Evolutionary conservation across 2,329 filamentous ascomycete species (phyloP), one percentile per base, ranked within the genome.

Genomic region (Diaporthe capsici): DNA sequence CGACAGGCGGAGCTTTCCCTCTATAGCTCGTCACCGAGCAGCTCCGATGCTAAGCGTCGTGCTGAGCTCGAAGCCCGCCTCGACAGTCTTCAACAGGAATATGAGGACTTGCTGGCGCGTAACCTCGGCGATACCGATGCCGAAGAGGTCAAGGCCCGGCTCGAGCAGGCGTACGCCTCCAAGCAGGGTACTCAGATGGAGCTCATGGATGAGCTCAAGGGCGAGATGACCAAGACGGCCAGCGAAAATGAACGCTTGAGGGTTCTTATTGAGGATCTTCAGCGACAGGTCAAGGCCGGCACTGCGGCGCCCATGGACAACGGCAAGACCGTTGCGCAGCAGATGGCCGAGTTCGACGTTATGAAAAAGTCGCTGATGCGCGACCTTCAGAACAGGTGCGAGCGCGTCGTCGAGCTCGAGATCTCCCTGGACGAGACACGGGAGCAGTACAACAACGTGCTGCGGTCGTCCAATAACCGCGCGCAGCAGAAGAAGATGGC

Each of bases 401-500:
- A 99, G 88, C 93, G 97, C 79, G 96, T 99, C 47, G 97, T 99
- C 25, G 97, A 99, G 88, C 92, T 99, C 39, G 97, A 99, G 85
- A 99, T 99, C 81, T 98, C 95, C 49, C 90, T 99, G 70, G 97
- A 99, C 82, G 96, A 98, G 88, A 98, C 97, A 0, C 92, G 97
- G 74, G 97, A 99, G 88, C 97, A 99, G 86, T 99, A 99, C 88
- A 98, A 99, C 89, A 98, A 98, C 81, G 97, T 99, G 76, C 90
- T 99, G 75, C 93, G 96, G 74, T 97, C 95, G 68, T 98, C 95
- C 79, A 99, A 99, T 89, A 98, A 98, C 88, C 94, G 97, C 76
- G 96, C 97, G 34, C 97, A 99, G 87, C 97, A 99, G 86, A 99
- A 99, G 94, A 99, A 99, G 91, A 98, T 99, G 94, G 97, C 97